Base-by-base conservation (phyloP, 2,329 filamentous ascomycete genomes). In the Apiospora aurea region DNA sequence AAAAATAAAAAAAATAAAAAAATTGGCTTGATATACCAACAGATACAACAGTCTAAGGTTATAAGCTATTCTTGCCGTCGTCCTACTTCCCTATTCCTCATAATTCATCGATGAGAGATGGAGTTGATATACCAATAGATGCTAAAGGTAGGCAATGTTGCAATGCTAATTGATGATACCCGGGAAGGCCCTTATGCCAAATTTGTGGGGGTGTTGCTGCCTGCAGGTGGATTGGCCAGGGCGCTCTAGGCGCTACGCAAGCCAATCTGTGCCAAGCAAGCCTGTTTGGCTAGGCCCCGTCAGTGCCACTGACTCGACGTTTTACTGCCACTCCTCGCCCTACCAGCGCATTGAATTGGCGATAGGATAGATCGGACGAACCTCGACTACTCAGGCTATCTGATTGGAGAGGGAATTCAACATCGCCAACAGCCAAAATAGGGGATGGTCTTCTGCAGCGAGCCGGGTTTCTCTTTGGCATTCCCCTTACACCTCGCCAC, bases 131-230 rank as follows among this genome's bases (percentile, higher is more conserved):
- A 13, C 11, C n/a, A 53, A n/a, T 29, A 21, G 16, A 21, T 38
- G 34, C 34, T 38, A 8, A 38, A n/a, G 18, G 8, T n/a, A n/a
- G 18, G 21, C 21, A n/a, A 21, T 10, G 46, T 49, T n/a, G 46
- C 18, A 49, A n/a, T 47, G 46, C 51, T 57, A 57, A 7, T 6
- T 57, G 29, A 7, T 6, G 4, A 29, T 14, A 29, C 26, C 26
- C 26, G 3, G 26, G 26, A 29, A 29, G 24, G 29, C 26, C 26
- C 51, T 18, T 34, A 21, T 21, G 53, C 21, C 26, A 13, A 16
- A 38, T 61, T 61, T 61, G 53, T 61, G 53, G 53, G 53, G 53
- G 53, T 38, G 46, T 14, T 61, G 53, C 53, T 57, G 51, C 51
- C 51, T 29, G 51, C 51, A 57, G 29, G 53, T 61, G 53, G 29